Evolutionary conservation across 2,329 filamentous ascomycete genomes (phyloP).

Genomic region (Magnaporthiopsis rhizophila): DNA sequence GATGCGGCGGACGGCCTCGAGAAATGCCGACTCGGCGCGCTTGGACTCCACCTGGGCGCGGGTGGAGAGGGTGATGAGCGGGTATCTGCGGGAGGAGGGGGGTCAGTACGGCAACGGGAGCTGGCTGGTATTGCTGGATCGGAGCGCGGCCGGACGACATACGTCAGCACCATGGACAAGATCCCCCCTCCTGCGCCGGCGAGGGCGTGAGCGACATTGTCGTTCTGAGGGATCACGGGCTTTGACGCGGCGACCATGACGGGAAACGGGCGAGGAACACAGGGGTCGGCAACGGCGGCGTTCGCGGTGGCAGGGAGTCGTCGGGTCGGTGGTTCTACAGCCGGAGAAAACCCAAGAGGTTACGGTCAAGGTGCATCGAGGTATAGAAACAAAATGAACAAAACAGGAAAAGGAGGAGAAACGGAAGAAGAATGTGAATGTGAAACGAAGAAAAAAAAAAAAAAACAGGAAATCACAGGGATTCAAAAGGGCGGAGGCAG

Average conservation of each 20-base stretch:
- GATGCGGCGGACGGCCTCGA: slow-evolving; percentile 76
- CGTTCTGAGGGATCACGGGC: slow-evolving; percentile 70
- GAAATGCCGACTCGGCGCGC: slow-evolving; percentile 77
- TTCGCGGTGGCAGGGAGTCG: neutral
- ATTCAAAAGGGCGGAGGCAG: neutral
- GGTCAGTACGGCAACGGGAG: neutral
- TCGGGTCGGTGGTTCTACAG: neutral
- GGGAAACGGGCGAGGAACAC: neutral
- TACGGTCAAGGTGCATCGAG: too few relatives aligned
- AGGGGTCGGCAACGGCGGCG: neutral
- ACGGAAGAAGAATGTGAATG: neutral
- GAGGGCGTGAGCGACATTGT: slow-evolving; percentile 94
- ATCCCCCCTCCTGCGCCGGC: slow-evolving; percentile 90
- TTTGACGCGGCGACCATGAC: slow-evolving; percentile 34
- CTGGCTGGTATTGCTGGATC: slow-evolving; percentile 10
- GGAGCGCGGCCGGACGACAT: slow-evolving; percentile 21
- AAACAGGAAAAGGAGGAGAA: neutral
- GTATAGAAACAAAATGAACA: neutral
- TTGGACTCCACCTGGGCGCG: slow-evolving; percentile 96
- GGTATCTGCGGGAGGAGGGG: slow-evolving; percentile 56
- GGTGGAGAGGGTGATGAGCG: slow-evolving; percentile 93
- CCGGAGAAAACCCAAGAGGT: neutral
- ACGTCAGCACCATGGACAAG: slow-evolving; percentile 93
- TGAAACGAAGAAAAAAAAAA: neutral
- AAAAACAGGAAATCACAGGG: neutral